These are phyloP conservation scores for Leishmania tarentolae DNA, from an alignment of 208 protist species.

Conservation along the genomic window DNA sequence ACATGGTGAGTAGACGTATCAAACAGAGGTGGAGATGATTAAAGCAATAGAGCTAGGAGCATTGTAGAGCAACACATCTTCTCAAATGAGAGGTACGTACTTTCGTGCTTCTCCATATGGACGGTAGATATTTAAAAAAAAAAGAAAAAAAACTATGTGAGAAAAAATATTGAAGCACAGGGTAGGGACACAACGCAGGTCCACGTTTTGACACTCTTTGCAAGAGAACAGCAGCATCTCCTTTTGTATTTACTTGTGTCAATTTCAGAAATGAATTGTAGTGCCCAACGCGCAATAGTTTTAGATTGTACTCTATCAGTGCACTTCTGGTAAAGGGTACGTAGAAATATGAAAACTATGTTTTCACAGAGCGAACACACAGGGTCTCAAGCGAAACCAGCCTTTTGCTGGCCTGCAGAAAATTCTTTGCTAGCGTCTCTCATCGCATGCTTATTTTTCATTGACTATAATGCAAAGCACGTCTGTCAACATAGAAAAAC, in stretches of 20 bases:
- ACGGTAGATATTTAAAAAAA: background rate
- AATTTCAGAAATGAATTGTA: background rate
- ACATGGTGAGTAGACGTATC: background rate
- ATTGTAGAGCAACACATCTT: background rate
- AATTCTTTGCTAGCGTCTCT: background rate
- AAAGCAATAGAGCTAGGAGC: background rate
- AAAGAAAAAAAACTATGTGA: background rate
- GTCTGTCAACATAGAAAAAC: background rate
- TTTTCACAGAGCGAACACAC: background rate
- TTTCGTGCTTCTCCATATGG: background rate
- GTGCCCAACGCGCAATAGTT: background rate
- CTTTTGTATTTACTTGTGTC: background rate
- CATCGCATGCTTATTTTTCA: background rate
- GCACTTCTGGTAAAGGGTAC: background rate
- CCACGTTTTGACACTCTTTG: background rate
- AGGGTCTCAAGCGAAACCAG: background rate
- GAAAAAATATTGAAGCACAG: background rate
- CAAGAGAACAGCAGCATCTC: background rate
- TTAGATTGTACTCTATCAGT: background rate
- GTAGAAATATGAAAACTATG: background rate
- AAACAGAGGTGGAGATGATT: background rate
- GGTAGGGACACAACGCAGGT: background rate
- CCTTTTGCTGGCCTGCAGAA: background rate
- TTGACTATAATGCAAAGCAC: background rate
- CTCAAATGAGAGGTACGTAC: background rate